A percentile compares a stretch with the other conserved stretches of the same genome.
phyloP scores from a whole-genome alignment of 2,329 filamentous ascomycete genomes.

The Trichophyton equinum region DNA sequence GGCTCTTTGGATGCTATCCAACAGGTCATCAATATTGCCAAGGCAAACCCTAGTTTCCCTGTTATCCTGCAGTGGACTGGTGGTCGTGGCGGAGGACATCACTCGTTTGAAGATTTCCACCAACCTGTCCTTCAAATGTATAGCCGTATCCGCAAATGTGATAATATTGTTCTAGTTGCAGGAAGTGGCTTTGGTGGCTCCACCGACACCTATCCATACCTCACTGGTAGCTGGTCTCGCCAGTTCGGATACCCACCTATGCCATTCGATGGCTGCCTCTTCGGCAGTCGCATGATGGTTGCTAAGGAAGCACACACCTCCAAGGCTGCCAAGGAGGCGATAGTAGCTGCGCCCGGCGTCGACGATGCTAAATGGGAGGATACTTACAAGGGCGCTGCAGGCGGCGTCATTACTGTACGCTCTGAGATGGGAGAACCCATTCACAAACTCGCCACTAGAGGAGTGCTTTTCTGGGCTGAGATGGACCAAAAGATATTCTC shows the following conservation, averaged over 20 bases:
- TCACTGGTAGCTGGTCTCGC: conserved; percentile 79
- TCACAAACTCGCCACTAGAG: conserved; percentile 93
- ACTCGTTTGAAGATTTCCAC: conserved; percentile 93
- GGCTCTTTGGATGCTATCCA: conserved; percentile 82
- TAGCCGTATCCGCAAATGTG: conserved; percentile 66
- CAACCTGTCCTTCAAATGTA: conserved; percentile 87
- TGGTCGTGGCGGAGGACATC: conserved; percentile 83
- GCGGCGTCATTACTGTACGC: conserved; percentile 88
- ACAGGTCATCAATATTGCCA: conserved; percentile 80
- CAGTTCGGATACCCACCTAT: conserved; percentile 79
- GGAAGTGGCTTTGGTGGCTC: conserved; percentile 85
- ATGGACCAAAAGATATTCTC: conserved; percentile 99
- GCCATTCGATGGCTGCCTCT: conserved; percentile 86
- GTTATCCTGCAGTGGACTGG: conserved; percentile 91
- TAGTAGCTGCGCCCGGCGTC: conserved; percentile 71
- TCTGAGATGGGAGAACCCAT: conserved; percentile 99
- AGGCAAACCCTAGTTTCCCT: conserved; percentile 88
- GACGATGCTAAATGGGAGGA: conserved; percentile 79
- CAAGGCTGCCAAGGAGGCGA: conserved; percentile 75
- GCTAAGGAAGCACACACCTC: conserved; percentile 86
- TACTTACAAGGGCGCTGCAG: conserved; percentile 81
- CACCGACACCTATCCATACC: conserved; percentile 83
- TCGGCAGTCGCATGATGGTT: conserved; percentile 90
- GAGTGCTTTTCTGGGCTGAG: conserved; percentile 93
- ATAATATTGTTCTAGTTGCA: conserved; percentile 79